Base-by-base conservation (phyloP, 768 basidiomycete species). In the Xerocomellus dryophilus region DNA sequence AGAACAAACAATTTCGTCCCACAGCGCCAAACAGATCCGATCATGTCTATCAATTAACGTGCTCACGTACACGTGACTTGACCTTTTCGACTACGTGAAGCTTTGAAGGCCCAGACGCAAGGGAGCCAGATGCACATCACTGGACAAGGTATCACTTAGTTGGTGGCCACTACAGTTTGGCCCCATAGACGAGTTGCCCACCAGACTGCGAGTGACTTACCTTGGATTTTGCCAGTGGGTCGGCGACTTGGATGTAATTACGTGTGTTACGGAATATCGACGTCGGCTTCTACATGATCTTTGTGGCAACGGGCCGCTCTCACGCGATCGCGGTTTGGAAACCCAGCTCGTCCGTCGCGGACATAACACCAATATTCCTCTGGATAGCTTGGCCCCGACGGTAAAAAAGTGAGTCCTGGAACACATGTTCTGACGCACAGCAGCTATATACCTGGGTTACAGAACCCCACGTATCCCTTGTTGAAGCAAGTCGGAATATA, bases 1-100 rank as follows among this genome's bases (percentile, higher is more conserved):
- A 46, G 47, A 17, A 52, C 63, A 64, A 64, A 64, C 50, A 64
- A 57, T 50, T 43, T 2, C 52, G 50, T 50, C 62, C 62, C 57
- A 59, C 62, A 66, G n/a, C 10, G 34, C 63, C 64, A 65, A 65
- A 65, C 48, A 65, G 8, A 9, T 3, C 4, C 5, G 41, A 43
- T 27, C 36, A 20, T 36, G 50, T 44, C 41, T 53, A 51, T 25
- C 25, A 25, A 61, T 53, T 32, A 43, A 53, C 55, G 47, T 60
- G 60, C 40, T 43, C 43, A 35, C 23, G 18, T n/a, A 38, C 63
- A 61, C 57, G 63, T 65, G 63, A 54, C 38, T 56, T 64, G 50
- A 61, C 53, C 2, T 57, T 64, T 48, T 25, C 20, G 23, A 21
- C 50, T 50, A 58, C 43, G 49, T 55, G 54, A 21, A 49, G 20